Base-by-base conservation (phyloP, 768 basidiomycete genomes). In the Kondoa malvinella region DNA sequence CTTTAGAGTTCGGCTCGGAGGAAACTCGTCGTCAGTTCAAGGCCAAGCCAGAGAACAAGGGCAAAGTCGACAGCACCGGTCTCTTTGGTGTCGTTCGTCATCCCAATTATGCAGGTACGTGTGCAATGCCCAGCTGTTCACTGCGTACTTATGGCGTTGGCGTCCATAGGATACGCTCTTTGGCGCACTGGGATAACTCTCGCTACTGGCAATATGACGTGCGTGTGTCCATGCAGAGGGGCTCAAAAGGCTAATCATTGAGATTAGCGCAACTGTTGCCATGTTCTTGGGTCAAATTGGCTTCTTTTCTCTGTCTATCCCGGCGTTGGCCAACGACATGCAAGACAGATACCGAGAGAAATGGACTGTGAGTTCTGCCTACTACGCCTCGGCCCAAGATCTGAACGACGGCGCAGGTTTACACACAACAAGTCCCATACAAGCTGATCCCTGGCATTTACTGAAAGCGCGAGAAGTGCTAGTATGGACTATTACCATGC, bases 341-440 rank as follows among this genome's bases (percentile, higher is more conserved):
- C 68, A 16, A 21, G 21, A 50, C 12, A 50, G 21, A 21, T 50
- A 50, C 21, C 40, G 21, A 8, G 21, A 50, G 40, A 50, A 50
- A 21, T 66, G n/a, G 56, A 66, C 56, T 66, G 65, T 27, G 63
- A 58, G 30, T 29, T 34, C 16, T 70, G 67, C 68, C 69, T 72
- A 56, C 26, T 68, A 33, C 57, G 31, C 2, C 63, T 69, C 63
- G 71, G 71, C 56, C 59, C 67, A 31, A 26, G 14, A 58, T 50
- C 40, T 66, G 61, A 4, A 69, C 71, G 30, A 69, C 72, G 21
- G 68, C 70, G 57, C 26, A 71, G 67, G 67, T 65, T 8, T 73
- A 73, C 70, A 71, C 65, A 17, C 68, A 66, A 30, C 66, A 67
- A 58, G 71, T 72, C 2, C 72, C 72, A 4, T 73, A 73, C 62